phyloP scores from a whole-genome alignment of 1,284 basidiomycete genomes.

The Ustilago cynodontis region DNA sequence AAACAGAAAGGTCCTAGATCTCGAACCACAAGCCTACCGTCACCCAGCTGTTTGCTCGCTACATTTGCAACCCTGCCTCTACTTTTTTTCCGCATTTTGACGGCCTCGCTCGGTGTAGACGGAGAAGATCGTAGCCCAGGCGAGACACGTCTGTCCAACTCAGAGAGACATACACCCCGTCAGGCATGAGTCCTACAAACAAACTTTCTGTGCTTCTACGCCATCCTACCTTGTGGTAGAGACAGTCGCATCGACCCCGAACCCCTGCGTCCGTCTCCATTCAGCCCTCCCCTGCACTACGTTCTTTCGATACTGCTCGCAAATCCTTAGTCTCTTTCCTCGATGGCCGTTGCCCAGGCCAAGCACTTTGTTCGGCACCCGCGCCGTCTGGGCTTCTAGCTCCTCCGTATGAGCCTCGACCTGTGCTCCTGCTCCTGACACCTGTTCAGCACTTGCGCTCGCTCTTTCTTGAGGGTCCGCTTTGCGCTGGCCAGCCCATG shows the following conservation, averaged over 20 bases:
- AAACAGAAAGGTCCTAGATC: slow-evolving; percentile 10
- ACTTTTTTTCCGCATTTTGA: background rate
- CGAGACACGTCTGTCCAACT: slow-evolving; percentile 12
- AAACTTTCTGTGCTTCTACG: slow-evolving; percentile 7
- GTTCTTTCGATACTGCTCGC: too few species aligned
- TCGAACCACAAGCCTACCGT: background rate
- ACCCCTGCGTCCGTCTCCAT: background rate
- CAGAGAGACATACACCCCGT: slow-evolving; percentile 13
- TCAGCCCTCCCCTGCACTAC: background rate
- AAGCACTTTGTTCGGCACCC: slow-evolving; percentile 2
- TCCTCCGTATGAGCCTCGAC: too few species aligned
- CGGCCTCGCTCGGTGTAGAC: slow-evolving; percentile 1
- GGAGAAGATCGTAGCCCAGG: slow-evolving; percentile 3
- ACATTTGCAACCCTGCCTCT: background rate
- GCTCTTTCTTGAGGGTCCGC: background rate
- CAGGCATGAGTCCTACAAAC: slow-evolving; percentile 15
- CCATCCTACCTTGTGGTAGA: background rate
- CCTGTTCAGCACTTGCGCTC: background rate
- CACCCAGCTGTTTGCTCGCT: background rate
- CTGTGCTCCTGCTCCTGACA: background rate
- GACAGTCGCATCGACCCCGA: background rate
- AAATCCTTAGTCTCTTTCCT: too few species aligned
- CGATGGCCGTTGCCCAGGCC: background rate
- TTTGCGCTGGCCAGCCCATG: background rate
- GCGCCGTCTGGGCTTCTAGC: too few species aligned